Conservation (phyloP, 75 land plant genomes). For the Chamaecyparis obtusa region DNA sequence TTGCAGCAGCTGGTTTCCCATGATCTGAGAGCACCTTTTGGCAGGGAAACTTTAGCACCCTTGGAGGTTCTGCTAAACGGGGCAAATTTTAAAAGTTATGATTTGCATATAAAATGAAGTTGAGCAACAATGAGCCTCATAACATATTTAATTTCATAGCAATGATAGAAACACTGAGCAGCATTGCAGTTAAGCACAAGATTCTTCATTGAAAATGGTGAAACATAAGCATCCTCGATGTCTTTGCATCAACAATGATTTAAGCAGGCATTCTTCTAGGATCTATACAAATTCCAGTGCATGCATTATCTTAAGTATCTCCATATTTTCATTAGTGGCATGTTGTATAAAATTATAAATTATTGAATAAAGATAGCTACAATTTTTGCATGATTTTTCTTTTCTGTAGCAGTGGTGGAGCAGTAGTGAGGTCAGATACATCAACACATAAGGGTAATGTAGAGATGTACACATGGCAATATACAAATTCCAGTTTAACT, state of each 20-base stretch:
- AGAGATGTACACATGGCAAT: background rate
- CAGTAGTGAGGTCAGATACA: background rate
- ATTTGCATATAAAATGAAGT: background rate
- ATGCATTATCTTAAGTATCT: background rate
- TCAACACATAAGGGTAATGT: background rate
- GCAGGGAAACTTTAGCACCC: background rate
- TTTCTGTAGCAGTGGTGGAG: background rate
- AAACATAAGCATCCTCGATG: background rate
- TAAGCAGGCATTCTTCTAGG: background rate
- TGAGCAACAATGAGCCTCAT: background rate
- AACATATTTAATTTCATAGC: background rate
- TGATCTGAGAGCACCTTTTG: background rate
- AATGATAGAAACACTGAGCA: background rate
- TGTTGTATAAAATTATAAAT: background rate
- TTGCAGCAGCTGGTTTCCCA: background rate
- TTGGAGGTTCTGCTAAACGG: background rate
- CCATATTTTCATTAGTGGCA: background rate
- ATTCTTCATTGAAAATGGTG: background rate
- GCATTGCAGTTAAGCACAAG: background rate
- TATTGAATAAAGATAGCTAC: background rate
- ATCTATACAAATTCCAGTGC: background rate
- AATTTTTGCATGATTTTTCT: background rate
- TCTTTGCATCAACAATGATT: background rate
- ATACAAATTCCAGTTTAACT: background rate
- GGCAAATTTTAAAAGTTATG: background rate